Evolutionary conservation across 2,329 filamentous ascomycete genomes (phyloP).

Genomic region (Aspergillus pseudoviridinutans): DNA sequence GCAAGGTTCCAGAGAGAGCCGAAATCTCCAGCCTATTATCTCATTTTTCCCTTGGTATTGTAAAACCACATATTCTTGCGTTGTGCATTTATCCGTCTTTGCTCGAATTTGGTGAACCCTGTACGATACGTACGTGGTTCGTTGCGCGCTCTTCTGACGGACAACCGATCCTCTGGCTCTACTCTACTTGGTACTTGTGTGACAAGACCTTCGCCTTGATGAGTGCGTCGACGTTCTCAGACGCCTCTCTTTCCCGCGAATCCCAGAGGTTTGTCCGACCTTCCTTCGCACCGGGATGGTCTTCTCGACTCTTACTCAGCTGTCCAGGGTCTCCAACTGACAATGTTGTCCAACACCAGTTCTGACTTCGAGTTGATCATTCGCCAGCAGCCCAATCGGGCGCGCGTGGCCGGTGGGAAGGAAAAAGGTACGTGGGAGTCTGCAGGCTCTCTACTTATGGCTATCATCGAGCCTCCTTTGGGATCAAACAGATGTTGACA

Average conservation of each 20-base stretch:
- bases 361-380: conserved; percentile 56
- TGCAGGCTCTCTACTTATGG: neutral
- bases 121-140: conserved; percentile 21
- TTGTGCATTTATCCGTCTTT: conserved; percentile 16
- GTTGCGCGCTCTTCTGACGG: conserved; percentile 16
- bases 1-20: conserved; percentile 22
- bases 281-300: conserved; percentile 11
- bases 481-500: conserved; percentile 11
- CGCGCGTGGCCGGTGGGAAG: conserved; percentile 66
- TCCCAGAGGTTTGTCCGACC: conserved; percentile 36
- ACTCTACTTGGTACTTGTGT: conserved; percentile 16
- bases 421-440: conserved; percentile 60
- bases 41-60: conserved; percentile 14
- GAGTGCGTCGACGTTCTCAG: conserved; percentile 40
- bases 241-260: conserved; percentile 41
- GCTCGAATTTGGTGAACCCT: conserved; percentile 13
- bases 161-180: conserved; percentile 21
- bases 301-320: conserved; percentile 27
- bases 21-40: conserved; percentile 18
- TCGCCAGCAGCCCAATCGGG: conserved; percentile 64
- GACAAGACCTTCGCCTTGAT: conserved; percentile 34
- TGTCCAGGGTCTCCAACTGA: conserved; percentile 35
- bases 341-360: conserved; percentile 42
- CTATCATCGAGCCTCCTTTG: neutral
- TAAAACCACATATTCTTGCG: conserved; percentile 21